A percentile compares a stretch with the other conserved stretches of the same genome.
These are phyloP conservation scores for Solanum stenotomum DNA, from an alignment of 257 asterid genomes.

Conservation along the genomic window DNA sequence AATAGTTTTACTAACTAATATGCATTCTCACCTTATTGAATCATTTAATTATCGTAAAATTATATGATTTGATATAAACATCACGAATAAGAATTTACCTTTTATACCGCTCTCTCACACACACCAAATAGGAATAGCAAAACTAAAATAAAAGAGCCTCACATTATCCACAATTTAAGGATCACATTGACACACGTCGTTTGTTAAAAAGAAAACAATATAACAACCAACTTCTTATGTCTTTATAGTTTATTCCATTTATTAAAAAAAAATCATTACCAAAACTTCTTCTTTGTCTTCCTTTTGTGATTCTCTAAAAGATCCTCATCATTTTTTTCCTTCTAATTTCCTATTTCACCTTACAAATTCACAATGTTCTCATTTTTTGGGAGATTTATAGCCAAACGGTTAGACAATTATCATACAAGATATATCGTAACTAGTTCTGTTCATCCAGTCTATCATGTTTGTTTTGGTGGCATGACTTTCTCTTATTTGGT, in stretches of 20 bases:
- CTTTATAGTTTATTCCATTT: not conserved
- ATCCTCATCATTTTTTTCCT: not conserved
- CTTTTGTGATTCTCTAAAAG: not conserved
- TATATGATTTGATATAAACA: not conserved
- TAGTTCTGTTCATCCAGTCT: not conserved
- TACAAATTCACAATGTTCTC: not conserved
- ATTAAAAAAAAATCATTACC: not conserved
- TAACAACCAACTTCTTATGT: not conserved
- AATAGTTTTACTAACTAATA: not conserved
- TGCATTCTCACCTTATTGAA: not conserved
- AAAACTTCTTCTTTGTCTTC: not conserved
- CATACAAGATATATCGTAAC: not conserved
- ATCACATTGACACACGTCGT: not conserved
- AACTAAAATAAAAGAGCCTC: not conserved
- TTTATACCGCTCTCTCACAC: not conserved
- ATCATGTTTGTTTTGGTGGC: constrained; percentile 3
- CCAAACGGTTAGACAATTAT: not conserved
- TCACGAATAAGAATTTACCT: not conserved
- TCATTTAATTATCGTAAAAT: not conserved
- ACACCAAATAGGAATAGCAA: not conserved
- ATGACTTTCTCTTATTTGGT: not conserved
- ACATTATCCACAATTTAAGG: not conserved
- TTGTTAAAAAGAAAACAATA: not conserved
- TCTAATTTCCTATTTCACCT: not conserved
- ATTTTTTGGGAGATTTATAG: not conserved